Conservation (phyloP, 2,329 filamentous ascomycete species). For the Ascochyta pisi region DNA sequence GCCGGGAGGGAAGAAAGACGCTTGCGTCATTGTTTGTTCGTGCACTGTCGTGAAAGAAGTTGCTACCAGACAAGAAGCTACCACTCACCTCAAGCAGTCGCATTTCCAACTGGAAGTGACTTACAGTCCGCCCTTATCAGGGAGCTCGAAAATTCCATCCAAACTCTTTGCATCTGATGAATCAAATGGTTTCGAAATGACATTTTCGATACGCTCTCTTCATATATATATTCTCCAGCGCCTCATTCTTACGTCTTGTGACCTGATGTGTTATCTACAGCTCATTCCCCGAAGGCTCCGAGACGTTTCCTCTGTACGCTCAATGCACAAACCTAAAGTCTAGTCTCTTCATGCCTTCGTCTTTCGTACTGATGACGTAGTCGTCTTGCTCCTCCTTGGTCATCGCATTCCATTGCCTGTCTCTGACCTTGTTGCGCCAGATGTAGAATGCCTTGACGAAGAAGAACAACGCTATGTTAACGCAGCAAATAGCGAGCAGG, state of each 20-base stretch:
- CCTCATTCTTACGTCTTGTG: no score
- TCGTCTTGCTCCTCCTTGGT: slow-evolving; percentile 38
- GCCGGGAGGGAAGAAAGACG: neutral
- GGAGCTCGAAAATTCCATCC: no score
- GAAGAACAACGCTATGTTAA: slow-evolving; percentile 44
- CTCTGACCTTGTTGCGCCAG: slow-evolving; percentile 48
- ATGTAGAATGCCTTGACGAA: slow-evolving; percentile 52
- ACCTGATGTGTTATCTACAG: no score
- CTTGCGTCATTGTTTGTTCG: neutral
- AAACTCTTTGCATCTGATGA: no score
- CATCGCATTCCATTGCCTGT: slow-evolving; percentile 38
- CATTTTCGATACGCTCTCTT: no score
- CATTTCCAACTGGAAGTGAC: neutral
- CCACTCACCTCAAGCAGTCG: neutral
- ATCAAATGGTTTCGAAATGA: no score
- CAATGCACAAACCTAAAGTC: slow-evolving; percentile 43
- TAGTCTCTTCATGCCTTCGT: slow-evolving; percentile 39
- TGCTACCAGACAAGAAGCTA: neutral
- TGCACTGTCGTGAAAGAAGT: neutral
- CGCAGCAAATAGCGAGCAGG: slow-evolving; percentile 42
- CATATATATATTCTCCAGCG: no score
- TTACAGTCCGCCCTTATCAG: no score
- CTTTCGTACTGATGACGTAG: slow-evolving; percentile 37
- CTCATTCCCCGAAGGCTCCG: no score
- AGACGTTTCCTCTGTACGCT: neutral